Base-by-base conservation (phyloP, 176 grass and related monocot species). In the Neostapfia colusana region DNA sequence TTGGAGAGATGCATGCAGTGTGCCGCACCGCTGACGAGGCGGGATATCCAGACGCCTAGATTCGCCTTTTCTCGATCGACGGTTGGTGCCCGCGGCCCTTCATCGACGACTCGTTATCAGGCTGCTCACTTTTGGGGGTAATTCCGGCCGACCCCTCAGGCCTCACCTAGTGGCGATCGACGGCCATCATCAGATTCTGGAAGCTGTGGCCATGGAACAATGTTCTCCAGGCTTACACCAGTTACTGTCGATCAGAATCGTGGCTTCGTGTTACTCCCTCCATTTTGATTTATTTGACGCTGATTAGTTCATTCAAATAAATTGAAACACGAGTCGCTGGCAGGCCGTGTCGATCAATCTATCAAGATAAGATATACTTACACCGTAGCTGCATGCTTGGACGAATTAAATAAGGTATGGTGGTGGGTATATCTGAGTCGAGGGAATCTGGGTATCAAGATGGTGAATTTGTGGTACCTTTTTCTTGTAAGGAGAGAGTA, bases 381-480 rank as follows among this genome's bases (percentile, higher is more conserved):
- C 31, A 31, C 31, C 31, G 1, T 31, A 3, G 31, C 31, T 31
- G 31, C 31, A 31, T n/a, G 34, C 23, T 23, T 42, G 49, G 46
- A 65, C 8, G 26, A 78, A 36, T 10, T 17, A 65, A 28, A 31
- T 67, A 57, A 25, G 41, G 10, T 31, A 31, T 3, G 31, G 31
- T 3, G 31, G 31, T 31, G 31, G 31, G 31, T 31, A 31, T 31
- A 31, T 31, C 31, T 31, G 31, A 12, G n/a, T 63, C 35, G 16
- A 57, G 11, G 45, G 81, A 84, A 84, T 75, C 56, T 42, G 14
- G 8, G 25, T 43, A 74, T 37, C 43, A 55, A 36, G 69, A 63
- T 69, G 1, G 62, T 18, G 31, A 54, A 31, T 31, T 31, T 31
- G 31, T 2, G 31, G 31, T 69, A 43, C 75, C 57, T 16, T 70